A percentile compares a stretch with the other conserved stretches of the same genome.
These are phyloP conservation scores for Lactifluus rugatus DNA, from an alignment of 768 basidiomycete genomes.

Conservation along the genomic window DNA sequence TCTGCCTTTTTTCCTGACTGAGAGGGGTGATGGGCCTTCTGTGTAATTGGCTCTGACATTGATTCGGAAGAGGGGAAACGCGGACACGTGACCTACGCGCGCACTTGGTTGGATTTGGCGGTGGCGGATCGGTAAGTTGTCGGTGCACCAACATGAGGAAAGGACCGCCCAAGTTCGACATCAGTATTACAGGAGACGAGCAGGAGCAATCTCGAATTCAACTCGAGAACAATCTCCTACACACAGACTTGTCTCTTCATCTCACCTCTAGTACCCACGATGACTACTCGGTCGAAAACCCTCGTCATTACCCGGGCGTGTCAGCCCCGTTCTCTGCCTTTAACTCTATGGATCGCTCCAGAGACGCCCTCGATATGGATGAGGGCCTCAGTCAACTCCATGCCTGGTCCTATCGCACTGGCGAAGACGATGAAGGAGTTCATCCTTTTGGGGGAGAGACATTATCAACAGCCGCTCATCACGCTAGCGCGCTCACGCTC, in stretches of 20 bases:
- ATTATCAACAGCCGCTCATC: slow-evolving; percentile 78
- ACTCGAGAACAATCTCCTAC: slow-evolving; percentile 69
- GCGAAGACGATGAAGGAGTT: slow-evolving; percentile 57
- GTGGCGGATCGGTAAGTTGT: no score
- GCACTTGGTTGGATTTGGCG: neutral
- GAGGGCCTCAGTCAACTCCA: slow-evolving; percentile 29
- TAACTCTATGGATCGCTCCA: slow-evolving; percentile 50
- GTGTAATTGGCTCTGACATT: slow-evolving; percentile 50
- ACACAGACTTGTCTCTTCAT: slow-evolving; percentile 62
- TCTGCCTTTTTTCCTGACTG: slow-evolving; percentile 63
- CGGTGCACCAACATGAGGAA: neutral
- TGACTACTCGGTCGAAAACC: slow-evolving; percentile 51
- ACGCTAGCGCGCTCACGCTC: slow-evolving; percentile 81
- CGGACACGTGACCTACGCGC: slow-evolving; percentile 17
- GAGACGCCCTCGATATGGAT: slow-evolving; percentile 48
- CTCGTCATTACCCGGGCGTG: slow-evolving; percentile 57
- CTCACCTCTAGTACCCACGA: slow-evolving; percentile 43
- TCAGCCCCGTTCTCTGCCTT: slow-evolving; percentile 42
- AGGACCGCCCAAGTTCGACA: slow-evolving; percentile 26
- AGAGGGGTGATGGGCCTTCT: slow-evolving; percentile 75
- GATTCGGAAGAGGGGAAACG: no score
- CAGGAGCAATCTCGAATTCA: slow-evolving; percentile 67
- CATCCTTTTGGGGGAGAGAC: slow-evolving; percentile 61
- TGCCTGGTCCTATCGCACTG: slow-evolving; percentile 31
- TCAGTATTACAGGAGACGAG: slow-evolving; percentile 60